A percentile compares a stretch with the other conserved stretches of the same genome.
Evolutionary conservation across 176 grass and related monocot species (phyloP).

Genomic region (Bonia amplexicaulis): DNA sequence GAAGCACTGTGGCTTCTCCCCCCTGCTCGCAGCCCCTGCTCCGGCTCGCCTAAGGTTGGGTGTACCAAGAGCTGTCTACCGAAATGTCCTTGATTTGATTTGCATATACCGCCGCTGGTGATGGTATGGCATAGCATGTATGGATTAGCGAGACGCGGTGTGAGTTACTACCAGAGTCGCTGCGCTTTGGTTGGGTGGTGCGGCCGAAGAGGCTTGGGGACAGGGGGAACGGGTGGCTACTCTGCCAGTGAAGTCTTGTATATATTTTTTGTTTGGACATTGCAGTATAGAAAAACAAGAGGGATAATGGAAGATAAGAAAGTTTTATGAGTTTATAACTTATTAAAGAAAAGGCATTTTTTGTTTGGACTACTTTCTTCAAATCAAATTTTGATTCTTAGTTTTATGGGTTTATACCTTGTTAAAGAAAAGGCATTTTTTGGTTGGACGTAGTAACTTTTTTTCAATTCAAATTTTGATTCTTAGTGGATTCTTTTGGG

Average conservation of each 20-base stretch:
- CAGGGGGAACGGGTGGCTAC: background rate
- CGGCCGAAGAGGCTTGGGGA: background rate
- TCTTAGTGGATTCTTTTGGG: no score
- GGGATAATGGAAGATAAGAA: background rate
- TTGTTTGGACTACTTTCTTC: background rate
- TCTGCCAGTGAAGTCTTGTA: background rate
- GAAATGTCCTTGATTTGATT: constrained; percentile 1
- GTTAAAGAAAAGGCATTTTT: no score
- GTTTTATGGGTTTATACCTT: no score
- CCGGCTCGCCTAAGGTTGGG: constrained; percentile 3
- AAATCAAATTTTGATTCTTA: background rate
- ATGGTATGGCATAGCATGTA: background rate
- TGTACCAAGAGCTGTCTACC: background rate
- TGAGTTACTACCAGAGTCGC: background rate
- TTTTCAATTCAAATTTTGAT: no score
- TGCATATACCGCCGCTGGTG: constrained; percentile 3
- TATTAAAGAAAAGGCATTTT: background rate
- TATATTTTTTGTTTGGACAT: background rate
- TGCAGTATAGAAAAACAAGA: background rate
- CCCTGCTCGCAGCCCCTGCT: background rate
- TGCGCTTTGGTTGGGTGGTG: background rate
- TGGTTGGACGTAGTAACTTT: no score
- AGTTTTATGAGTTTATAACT: background rate
- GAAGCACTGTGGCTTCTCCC: background rate
- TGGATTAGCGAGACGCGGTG: constrained; percentile 11